Evolutionary conservation across 345 rosid genomes (phyloP).

Genomic region (Melaleuca quinquenervia): DNA sequence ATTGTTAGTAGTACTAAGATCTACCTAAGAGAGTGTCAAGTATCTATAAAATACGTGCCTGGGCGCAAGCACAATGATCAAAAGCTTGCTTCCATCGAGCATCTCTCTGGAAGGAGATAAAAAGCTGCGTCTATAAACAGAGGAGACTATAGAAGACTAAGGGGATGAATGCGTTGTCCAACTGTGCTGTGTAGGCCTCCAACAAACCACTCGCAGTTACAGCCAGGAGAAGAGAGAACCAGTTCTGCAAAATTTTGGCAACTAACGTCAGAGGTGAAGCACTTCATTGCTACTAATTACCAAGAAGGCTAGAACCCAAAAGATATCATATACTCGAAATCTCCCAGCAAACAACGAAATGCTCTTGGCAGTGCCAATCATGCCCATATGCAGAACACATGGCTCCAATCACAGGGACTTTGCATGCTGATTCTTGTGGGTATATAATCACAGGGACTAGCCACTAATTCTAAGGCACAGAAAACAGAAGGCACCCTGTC

Average conservation of each 20-base stretch:
- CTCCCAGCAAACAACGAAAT: background rate
- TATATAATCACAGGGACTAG: background rate
- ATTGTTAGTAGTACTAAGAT: background rate
- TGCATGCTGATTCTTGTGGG: background rate
- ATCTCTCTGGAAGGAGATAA: background rate
- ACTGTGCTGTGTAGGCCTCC: slow-evolving; percentile 93
- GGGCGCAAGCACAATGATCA: background rate
- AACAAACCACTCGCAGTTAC: slow-evolving; percentile 73
- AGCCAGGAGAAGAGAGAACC: slow-evolving; percentile 72
- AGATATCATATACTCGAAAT: background rate
- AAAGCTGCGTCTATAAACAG: slow-evolving; percentile 37
- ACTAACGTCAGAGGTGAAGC: background rate
- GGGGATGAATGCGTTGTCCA: slow-evolving; percentile 91
- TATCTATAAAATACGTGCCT: background rate
- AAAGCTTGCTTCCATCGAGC: background rate
- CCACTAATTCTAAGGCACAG: background rate
- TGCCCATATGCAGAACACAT: background rate
- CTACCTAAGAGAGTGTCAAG: background rate
- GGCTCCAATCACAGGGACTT: background rate
- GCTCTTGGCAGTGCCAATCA: background rate
- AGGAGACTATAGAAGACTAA: slow-evolving; percentile 93
- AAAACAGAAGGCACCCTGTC: background rate
- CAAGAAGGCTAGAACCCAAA: background rate
- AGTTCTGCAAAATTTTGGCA: slow-evolving; percentile 43
- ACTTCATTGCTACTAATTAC: background rate